Evolutionary conservation across 2,329 filamentous ascomycete genomes (phyloP), one percentile per base, ranked within the genome.

Genomic region (Nannizziopsis barbatae): DNA sequence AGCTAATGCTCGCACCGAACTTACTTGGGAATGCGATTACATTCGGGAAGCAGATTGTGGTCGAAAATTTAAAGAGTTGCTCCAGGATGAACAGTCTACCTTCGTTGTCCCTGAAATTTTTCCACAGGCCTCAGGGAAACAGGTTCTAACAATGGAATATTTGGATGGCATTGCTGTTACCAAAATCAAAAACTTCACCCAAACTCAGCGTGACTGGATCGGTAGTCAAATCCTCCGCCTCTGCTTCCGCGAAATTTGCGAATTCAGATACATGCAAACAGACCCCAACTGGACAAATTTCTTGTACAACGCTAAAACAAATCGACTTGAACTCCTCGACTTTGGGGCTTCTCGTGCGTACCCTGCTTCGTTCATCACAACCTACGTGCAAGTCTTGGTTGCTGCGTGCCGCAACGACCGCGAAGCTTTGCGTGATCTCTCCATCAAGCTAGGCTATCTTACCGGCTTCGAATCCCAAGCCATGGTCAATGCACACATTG

Each of bases 281-380:
- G 92, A 98, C 62, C 92, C 92, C 36, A 98, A 98, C 72, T 98
- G 92, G 92, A 96, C 90, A 31, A 98, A 98, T 67, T 98, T 98
- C 66, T 75, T 96, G 15, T 98, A 87, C 73, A 92, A 96, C 58
- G 71, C 80, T 1, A 58, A 71, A 15, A 79, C 75, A 3, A 71
- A 80, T 58, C 84, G 80, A 60, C 81, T 98, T 11, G 89, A 95
- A 65, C 77, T 98, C 1, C 80, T 98, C 45, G 93, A 98, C 67
- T 98, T 98, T 65, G 92, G 92, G 51, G 92, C 92, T 32, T 88
- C 84, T 15, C 77, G 92, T 58, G 90, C 88, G 56, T 98, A 82
- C 62, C 87, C 89, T 0, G 75, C 79, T 35, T 70, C 76, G 11
- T 98, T 98, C 60, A 81, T 96, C 49, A 70, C 75, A 1, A 80